Percentiles rank a stretch among this genome's conserved stretches.
Evolutionary conservation across 352 stramenopile genomes (phyloP).

Genomic region (Phytophthora citricola): DNA sequence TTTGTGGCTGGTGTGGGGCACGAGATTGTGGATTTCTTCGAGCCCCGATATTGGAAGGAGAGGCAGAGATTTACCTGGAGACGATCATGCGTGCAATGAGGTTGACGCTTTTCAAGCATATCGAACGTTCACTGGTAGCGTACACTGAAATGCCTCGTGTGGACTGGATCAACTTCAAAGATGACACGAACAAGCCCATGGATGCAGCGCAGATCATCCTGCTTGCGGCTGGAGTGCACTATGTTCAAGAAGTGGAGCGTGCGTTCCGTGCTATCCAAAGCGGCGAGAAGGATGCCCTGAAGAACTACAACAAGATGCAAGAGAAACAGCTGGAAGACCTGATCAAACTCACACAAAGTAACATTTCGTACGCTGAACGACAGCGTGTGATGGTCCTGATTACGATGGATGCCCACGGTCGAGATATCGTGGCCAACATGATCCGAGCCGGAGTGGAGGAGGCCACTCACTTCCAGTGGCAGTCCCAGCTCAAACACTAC

Average conservation of each 20-base stretch:
- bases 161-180: conserved; percentile 97
- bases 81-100: conserved; percentile 95
- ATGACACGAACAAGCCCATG: conserved; percentile 83
- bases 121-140: conserved; percentile 91
- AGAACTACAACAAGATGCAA: conserved; percentile 93
- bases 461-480: conserved; percentile 92
- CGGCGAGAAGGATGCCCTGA: conserved; percentile 87
- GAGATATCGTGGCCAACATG: conserved; percentile 97
- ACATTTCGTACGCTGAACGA: conserved; percentile 93
- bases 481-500: conserved; percentile 96
- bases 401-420: conserved; percentile 95
- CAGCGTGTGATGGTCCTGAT: conserved; percentile 96
- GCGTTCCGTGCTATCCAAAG: conserved; percentile 79
- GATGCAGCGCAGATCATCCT: conserved; percentile 97
- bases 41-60: conserved; percentile 94
- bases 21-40: conserved; percentile 94
- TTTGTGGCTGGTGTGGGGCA: conserved; percentile 96
- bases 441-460: conserved; percentile 90
- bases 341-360: conserved; percentile 92
- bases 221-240: conserved; percentile 92
- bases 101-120: conserved; percentile 94
- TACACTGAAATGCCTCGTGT: conserved; percentile 93
- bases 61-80: conserved; percentile 98
- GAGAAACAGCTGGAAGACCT: conserved; percentile 95
- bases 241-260: conserved; percentile 93